Evolutionary conservation across 164 flowering plant genomes (phyloP).

Genomic region (Warburgia ugandensis): DNA sequence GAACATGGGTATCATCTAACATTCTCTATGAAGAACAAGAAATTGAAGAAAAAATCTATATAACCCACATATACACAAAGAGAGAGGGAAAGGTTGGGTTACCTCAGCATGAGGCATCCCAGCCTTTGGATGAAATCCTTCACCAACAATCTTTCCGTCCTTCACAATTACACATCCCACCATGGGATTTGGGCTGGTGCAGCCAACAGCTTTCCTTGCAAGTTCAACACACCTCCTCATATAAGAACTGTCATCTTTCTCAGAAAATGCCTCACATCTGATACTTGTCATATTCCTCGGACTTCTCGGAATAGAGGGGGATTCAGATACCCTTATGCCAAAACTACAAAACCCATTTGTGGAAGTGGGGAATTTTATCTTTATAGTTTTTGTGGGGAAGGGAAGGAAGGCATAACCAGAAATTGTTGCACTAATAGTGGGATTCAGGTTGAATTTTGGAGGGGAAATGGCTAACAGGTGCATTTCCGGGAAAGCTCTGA

Average conservation of each 20-base stretch:
- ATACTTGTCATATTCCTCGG: conserved; percentile 15
- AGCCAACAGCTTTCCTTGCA: conserved; percentile 72
- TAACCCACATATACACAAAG: no score
- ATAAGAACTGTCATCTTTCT: conserved; percentile 57
- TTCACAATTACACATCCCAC: conserved; percentile 93
- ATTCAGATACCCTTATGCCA: conserved; percentile 25
- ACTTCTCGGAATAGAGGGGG: conserved; percentile 13
- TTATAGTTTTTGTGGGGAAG: no score
- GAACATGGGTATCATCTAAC: no score
- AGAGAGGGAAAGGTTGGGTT: conserved; percentile 1
- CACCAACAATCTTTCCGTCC: conserved; percentile 80
- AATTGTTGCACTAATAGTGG: no score
- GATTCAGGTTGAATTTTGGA: no score
- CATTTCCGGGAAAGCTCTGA: no score
- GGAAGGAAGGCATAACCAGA: no score
- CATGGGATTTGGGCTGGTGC: conserved; percentile 93
- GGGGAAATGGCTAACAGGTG: no score
- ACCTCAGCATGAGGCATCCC: conserved; percentile 99
- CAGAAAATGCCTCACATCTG: conserved; percentile 23
- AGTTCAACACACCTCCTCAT: conserved; percentile 75
- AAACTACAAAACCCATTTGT: conserved; percentile 28
- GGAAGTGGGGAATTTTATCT: no score
- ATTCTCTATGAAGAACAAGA: conserved; percentile 20
- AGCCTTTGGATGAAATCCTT: conserved; percentile 97
- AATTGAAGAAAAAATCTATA: background rate